Evolutionary conservation across 2,329 filamentous ascomycete species (phyloP), one percentile per base, ranked within the genome.

Genomic region (Herpotrichia juniperi): DNA sequence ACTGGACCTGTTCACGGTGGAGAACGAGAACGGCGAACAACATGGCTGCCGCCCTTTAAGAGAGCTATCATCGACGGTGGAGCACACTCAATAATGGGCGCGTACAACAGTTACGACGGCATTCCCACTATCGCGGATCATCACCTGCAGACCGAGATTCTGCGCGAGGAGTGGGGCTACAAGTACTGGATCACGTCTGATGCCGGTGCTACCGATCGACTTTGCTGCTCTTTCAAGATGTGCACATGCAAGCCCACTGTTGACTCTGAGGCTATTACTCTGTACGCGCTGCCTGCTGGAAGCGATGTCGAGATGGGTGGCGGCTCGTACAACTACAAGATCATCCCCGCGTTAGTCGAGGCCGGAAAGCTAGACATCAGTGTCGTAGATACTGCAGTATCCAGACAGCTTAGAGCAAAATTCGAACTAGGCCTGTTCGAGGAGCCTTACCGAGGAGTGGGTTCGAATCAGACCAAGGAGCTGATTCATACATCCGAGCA

Each of bases 231-330:
- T 3, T 91, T 91, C 73, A 80, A 81, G 52, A 81, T 90, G 65
- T 91, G 88, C 56, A 75, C 75, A 25, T 76, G 79, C 21, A 75
- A 79, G 24, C 83, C 84, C 0, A 40, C 37, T 3, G 80, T 87
- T 35, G 88, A 90, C 61, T 83, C 83, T 46, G 82, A 86, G 48
- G 84, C 87, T 2, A 81, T 91, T 21, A 87, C 86, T 0, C 75
- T 84, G 43, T 81, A 82, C 60, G 81, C 84, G 8, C 79, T 91
- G 4, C 84, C 84, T 0, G 86, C 87, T 4, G 88, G 89, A 2
- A 88, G 85, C 44, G 88, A 91, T 60, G 81, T 88, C 11, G 89
- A 91, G 63, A 91, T 91, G 88, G 88, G 88, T 11, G 88, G 88
- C 32, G 88, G 89, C 17, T 87, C 85, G 17, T 91, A 84, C 76